Conservation (phyloP, 257 asterid species). For the Capsicum chinense region DNA sequence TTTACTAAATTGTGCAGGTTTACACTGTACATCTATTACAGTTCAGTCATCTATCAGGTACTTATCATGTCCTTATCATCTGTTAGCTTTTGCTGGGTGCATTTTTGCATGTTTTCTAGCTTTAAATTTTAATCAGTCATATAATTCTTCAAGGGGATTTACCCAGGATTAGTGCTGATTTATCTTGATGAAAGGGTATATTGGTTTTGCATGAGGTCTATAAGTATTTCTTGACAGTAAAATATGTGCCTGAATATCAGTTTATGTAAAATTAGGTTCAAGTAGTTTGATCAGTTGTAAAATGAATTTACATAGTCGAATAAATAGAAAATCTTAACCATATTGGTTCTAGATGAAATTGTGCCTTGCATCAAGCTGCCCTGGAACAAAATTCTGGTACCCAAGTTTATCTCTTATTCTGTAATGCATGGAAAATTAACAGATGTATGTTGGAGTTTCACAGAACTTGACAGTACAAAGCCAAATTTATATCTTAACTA, state of each 20-base stretch:
- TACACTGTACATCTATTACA: constrained; percentile 50
- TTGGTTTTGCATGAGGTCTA: neutral
- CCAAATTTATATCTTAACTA: neutral
- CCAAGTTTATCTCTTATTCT: constrained; percentile 18
- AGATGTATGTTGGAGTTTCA: constrained; percentile 5
- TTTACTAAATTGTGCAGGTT: constrained; percentile 51
- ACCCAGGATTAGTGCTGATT: constrained; percentile 16
- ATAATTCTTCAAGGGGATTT: constrained; percentile 18
- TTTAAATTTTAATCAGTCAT: constrained; percentile 3
- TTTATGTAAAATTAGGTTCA: neutral
- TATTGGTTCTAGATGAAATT: constrained; percentile 3
- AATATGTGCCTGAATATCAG: neutral
- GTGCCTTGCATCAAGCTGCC: constrained; percentile 25
- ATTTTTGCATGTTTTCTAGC: neutral
- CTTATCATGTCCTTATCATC: constrained; percentile 17
- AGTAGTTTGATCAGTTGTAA: neutral
- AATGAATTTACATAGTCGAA: neutral
- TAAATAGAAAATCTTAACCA: constrained; percentile 3
- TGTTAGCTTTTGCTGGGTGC: neutral
- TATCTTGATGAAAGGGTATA: neutral
- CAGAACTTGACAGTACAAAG: neutral
- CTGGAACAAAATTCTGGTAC: neutral
- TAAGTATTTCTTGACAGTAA: constrained; percentile 14
- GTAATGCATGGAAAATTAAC: constrained; percentile 9
- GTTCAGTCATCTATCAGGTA: constrained; percentile 69